Percentiles rank a stretch among this genome's conserved stretches.
phyloP scores from a whole-genome alignment of 2,329 filamentous ascomycete species.

The Trichoderma brevicompactum region DNA sequence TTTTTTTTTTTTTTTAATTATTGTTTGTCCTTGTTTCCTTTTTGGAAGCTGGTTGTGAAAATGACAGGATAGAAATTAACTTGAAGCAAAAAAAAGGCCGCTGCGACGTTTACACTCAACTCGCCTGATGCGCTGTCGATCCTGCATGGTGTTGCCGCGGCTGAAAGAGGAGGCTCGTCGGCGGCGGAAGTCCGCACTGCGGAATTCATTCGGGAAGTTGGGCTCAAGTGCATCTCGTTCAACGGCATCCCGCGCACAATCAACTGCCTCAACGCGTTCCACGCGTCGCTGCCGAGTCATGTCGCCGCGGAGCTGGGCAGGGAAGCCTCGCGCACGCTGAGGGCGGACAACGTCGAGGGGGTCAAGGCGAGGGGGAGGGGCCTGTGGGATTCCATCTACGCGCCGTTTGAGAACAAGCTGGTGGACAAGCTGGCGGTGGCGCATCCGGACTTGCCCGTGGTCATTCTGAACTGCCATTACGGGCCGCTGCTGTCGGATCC shows the following conservation, averaged over 20 bases:
- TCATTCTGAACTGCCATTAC: constrained; percentile 78
- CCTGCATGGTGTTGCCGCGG: constrained; percentile 59
- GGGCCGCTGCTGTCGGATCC: constrained; percentile 74
- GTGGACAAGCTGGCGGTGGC: constrained; percentile 70
- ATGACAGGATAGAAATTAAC: background rate
- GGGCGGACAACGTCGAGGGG: constrained; percentile 56
- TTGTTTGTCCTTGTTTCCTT: background rate
- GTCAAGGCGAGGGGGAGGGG: constrained; percentile 62
- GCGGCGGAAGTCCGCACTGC: constrained; percentile 53
- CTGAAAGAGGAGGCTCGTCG: constrained; percentile 29
- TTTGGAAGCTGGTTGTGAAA: background rate
- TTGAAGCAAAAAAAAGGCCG: constrained; percentile 57
- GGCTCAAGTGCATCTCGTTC: constrained; percentile 78
- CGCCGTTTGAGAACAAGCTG: constrained; percentile 73
- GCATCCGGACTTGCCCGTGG: constrained; percentile 80
- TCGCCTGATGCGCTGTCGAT: constrained; percentile 73
- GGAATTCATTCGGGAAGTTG: constrained; percentile 75
- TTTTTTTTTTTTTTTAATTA: background rate
- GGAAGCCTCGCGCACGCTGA: constrained; percentile 58
- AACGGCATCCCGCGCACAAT: constrained; percentile 84
- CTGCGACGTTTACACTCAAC: constrained; percentile 84
- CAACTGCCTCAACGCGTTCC: constrained; percentile 78
- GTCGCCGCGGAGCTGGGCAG: constrained; percentile 60
- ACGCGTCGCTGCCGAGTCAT: constrained; percentile 61
- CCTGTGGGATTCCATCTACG: constrained; percentile 79